A percentile compares a stretch with the other conserved stretches of the same genome.
phyloP scores from a whole-genome alignment of 768 basidiomycete genomes.

The Vararia minispora region DNA sequence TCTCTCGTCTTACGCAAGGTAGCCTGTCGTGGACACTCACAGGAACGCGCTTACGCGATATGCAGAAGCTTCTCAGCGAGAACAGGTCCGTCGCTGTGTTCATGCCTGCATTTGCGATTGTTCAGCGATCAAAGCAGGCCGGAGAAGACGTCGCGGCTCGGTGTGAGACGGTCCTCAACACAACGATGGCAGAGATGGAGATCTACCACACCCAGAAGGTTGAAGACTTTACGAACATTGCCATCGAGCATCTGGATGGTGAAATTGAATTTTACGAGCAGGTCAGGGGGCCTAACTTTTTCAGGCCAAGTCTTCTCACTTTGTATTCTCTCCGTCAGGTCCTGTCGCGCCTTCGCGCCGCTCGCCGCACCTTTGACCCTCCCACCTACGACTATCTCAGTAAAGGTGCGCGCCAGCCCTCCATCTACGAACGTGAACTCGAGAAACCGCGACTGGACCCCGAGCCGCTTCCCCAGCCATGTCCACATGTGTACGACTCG shows the following conservation, averaged over 20 bases:
- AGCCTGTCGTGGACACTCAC: conserved; percentile 73
- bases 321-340: conserved; percentile 25
- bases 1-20: no score
- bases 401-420: conserved; percentile 44
- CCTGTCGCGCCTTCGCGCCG: conserved; percentile 43
- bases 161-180: conserved; percentile 82
- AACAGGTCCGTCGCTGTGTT: conserved; percentile 20
- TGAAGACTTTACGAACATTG: conserved; percentile 52
- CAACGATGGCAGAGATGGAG: conserved; percentile 83
- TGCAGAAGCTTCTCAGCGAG: conserved; percentile 34
- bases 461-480: conserved; percentile 56
- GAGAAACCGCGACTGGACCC: conserved; percentile 35
- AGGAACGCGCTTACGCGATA: conserved; percentile 57
- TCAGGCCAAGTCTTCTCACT: background rate
- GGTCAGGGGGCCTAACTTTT: conserved; percentile 21
- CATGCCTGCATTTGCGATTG: background rate
- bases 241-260: conserved; percentile 63
- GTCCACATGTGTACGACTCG: conserved; percentile 70
- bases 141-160: conserved; percentile 59
- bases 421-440: conserved; percentile 68
- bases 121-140: conserved; percentile 26
- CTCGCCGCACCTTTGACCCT: conserved; percentile 42
- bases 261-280: conserved; percentile 72
- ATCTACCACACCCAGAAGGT: conserved; percentile 64
- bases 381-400: conserved; percentile 38